Percentiles rank a stretch among this genome's conserved stretches.
phyloP scores from a whole-genome alignment of 2,329 filamentous ascomycete species.

The Tolypocladium pustulatum region DNA sequence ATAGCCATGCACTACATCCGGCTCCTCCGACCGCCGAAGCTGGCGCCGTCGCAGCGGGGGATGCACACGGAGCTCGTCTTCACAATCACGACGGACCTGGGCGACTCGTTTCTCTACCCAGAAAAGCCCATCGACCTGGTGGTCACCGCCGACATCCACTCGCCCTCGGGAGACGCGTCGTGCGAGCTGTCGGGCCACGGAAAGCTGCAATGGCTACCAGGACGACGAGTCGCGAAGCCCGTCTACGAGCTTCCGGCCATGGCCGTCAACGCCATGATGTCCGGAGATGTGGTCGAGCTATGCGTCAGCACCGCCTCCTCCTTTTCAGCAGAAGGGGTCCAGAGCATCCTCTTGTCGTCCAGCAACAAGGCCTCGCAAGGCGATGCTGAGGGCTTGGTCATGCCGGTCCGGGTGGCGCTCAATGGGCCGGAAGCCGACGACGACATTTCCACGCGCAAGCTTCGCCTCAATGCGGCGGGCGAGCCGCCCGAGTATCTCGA shows the following conservation, averaged over 20 bases:
- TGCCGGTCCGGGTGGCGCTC: slow-evolving; percentile 31
- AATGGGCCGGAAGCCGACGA: slow-evolving; percentile 10
- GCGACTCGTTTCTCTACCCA: slow-evolving; percentile 42
- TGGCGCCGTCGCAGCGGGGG: slow-evolving; percentile 15
- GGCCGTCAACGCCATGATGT: slow-evolving; percentile 14
- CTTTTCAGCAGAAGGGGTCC: slow-evolving; percentile 14
- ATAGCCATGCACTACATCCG: slow-evolving; percentile 46
- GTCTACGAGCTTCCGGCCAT: slow-evolving; percentile 15
- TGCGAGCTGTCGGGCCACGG: slow-evolving; percentile 14
- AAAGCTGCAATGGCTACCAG: slow-evolving; percentile 18
- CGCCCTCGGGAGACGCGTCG: slow-evolving; percentile 10
- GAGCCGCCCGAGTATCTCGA: slow-evolving; percentile 20
- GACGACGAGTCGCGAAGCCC: slow-evolving; percentile 30
- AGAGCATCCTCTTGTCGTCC: slow-evolving; percentile 14
- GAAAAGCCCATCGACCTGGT: slow-evolving; percentile 31
- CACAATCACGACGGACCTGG: slow-evolving; percentile 47
- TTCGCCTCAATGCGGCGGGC: slow-evolving; percentile 14
- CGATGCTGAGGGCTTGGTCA: slow-evolving; percentile 24
- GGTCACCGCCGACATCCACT: slow-evolving; percentile 19
- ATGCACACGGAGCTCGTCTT: slow-evolving; percentile 33
- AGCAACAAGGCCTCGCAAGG: slow-evolving; percentile 8
- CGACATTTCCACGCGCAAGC: slow-evolving; percentile 17
- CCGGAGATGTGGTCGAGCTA: slow-evolving; percentile 14
- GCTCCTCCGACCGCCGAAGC: slow-evolving; percentile 35
- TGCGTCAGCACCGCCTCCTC: slow-evolving; percentile 16